Evolutionary conservation across 1,284 basidiomycete genomes (phyloP), one percentile per base, ranked within the genome.

Genomic region (Ganoderma multipileum): DNA sequence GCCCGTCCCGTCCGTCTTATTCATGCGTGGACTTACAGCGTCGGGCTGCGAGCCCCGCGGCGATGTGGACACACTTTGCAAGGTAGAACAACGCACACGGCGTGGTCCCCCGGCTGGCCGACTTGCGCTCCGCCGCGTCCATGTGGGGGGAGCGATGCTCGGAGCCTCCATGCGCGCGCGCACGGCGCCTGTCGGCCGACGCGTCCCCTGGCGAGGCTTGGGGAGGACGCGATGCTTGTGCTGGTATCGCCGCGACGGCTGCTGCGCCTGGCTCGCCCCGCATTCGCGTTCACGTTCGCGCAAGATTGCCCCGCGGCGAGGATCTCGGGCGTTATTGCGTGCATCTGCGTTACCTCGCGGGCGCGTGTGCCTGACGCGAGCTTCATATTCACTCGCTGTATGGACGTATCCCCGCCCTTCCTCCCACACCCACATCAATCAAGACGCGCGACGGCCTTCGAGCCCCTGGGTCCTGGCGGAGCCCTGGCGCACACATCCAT

Each of bases 401-500:
- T 20, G 7, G 20, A 23, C 47, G 11, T 30, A 54, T 54, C 28
- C 26, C 52, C 52, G 26, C 52, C 28, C 52, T 54, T 30, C 26
- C 52, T 54, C 52, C 52, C 26, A 30, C 52, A 28, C 52, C 52
- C 52, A 54, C 28, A 54, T 54, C 28, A 54, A 28, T 30, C 52
- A 54, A 30, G 26, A 23, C 47, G 28, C 52, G 26, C 52, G 28
- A 30, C 28, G 50, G 26, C 50, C 50, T 61, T 42, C 65, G 33
- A 28, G 50, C 55, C 59, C 60, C 59, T 30, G 52, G 52, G 14
- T n/a, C 52, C 52, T 66, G 60, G 16, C 47, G n/a, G 7, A 44
- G 14, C 64, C 65, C 59, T 61, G 60, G 65, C 39, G 9, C 59
- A 28, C 50, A 55, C 26, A 66, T 9, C 36, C 38, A 39, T 39